phyloP scores from a whole-genome alignment of 345 rosid species.

The Eucalyptus cladocalyx region DNA sequence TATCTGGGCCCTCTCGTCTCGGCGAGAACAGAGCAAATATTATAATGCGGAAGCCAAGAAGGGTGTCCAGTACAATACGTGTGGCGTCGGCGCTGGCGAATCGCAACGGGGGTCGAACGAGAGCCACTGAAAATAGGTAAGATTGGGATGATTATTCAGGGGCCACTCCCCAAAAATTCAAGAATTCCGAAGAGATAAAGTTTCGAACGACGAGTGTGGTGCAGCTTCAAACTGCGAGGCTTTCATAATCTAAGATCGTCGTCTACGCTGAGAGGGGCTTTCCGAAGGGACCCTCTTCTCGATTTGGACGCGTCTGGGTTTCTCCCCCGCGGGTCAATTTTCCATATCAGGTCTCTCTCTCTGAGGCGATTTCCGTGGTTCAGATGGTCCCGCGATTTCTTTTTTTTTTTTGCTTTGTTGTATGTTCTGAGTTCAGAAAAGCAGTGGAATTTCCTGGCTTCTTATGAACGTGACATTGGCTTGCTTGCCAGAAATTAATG shows the following conservation, averaged over 20 bases:
- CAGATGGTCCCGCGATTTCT: neutral
- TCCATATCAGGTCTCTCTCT: neutral
- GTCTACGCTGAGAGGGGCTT: neutral
- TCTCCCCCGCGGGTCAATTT: neutral
- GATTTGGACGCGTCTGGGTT: neutral
- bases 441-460: neutral
- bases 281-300: neutral
- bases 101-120: neutral
- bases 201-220: constrained; percentile 23
- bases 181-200: constrained; percentile 19
- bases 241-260: neutral
- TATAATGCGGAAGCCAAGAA: neutral
- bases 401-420: neutral
- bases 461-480: neutral
- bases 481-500: neutral
- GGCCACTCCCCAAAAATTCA: neutral
- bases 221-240: constrained; percentile 18
- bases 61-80: neutral
- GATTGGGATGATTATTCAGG: neutral
- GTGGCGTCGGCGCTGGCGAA: neutral
- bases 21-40: neutral
- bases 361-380: neutral
- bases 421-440: neutral
- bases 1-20: neutral
- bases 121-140: neutral